Conservation (phyloP, 73 alveolate genomes). For the Paraurostyla sp. region DNA sequence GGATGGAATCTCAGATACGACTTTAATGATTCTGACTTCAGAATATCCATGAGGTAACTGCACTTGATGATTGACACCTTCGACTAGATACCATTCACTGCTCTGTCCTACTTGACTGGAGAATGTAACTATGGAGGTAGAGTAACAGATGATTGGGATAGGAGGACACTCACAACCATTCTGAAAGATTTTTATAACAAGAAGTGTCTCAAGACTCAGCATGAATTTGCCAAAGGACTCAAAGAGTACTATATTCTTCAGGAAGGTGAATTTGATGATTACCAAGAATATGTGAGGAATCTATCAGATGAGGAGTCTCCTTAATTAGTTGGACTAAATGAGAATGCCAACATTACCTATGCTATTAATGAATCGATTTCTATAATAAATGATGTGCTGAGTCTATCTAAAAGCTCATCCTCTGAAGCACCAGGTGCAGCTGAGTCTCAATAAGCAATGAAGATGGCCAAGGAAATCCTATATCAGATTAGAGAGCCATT, state of each 20-base stretch:
- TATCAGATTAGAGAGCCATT: constrained; percentile 85
- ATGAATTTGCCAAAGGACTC: constrained; percentile 78
- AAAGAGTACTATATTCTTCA: constrained; percentile 89
- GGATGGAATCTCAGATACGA: constrained; percentile 80
- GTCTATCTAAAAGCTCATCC: constrained; percentile 80
- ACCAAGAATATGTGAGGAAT: constrained; percentile 82
- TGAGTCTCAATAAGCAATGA: constrained; percentile 80
- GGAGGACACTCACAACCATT: constrained; percentile 92
- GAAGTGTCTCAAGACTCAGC: constrained; percentile 75
- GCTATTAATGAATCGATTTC: constrained; percentile 92
- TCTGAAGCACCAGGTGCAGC: constrained; percentile 79
- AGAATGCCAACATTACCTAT: constrained; percentile 92
- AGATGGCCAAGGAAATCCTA: constrained; percentile 87
- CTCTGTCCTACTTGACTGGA: constrained; percentile 93
- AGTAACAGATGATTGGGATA: constrained; percentile 97
- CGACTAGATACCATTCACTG: constrained; percentile 92
- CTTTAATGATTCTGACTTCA: constrained; percentile 85
- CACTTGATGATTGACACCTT: constrained; percentile 91
- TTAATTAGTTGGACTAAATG: constrained; percentile 94
- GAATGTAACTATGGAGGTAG: constrained; percentile 99
- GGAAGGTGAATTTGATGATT: constrained; percentile 92
- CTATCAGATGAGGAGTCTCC: constrained; percentile 96
- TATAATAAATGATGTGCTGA: constrained; percentile 81
- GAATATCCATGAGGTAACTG: constrained; percentile 92
- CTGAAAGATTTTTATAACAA: constrained; percentile 88